Base-by-base conservation (phyloP, 495 filamentous ascomycete species). In the Talaromyces trachyspermus region DNA sequence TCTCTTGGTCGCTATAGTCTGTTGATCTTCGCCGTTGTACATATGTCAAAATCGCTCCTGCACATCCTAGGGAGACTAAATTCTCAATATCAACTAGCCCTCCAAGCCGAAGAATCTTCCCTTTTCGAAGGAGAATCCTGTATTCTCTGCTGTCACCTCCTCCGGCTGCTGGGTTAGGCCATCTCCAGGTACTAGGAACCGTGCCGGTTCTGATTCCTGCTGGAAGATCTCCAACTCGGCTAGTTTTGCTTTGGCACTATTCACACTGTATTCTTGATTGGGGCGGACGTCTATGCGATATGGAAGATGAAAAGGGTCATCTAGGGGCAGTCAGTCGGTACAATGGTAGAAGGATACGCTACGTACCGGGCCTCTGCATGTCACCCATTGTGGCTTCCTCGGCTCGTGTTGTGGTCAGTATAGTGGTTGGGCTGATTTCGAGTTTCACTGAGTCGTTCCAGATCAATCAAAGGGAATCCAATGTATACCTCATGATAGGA, bases 1-100 rank as follows among this genome's bases (percentile, higher is more conserved):
- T 71, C 38, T 80, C 77, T 5, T 75, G 72, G 9, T 80, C 72
- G 10, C 77, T 61, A 51, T 76, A 77, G 32, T 78, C 74, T 0
- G 75, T 73, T 10, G 80, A 71, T 62, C 76, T 79, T 45, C 83
- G 77, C 46, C 88, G 76, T 55, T 88, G 81, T 9, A 97, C 57
- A 49, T 94, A 89, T 3, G 77, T 76, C 26, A 98, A 70, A 12
- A 98, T 67, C 12, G 89, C 90, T 24, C 94, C 89, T 25, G 84
- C 85, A 58, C 92, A 97, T 0, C 90, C 88, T 26, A 87, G 77
- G 5, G 83, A 79, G 20, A 85, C 61, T 3, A 61, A 74, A 55
- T 87, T 95, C 10, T 90, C 85, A 46, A 95, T 66, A 52, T 95
- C 86, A 42, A 98, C 77, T 53, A 66, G 78, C 10, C 81, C 78